A percentile compares a stretch with the other conserved stretches of the same genome.
These are phyloP conservation scores for Immersiporthe knoxdaviesiana DNA, from an alignment of 2,329 filamentous ascomycete species.

Conservation along the genomic window DNA sequence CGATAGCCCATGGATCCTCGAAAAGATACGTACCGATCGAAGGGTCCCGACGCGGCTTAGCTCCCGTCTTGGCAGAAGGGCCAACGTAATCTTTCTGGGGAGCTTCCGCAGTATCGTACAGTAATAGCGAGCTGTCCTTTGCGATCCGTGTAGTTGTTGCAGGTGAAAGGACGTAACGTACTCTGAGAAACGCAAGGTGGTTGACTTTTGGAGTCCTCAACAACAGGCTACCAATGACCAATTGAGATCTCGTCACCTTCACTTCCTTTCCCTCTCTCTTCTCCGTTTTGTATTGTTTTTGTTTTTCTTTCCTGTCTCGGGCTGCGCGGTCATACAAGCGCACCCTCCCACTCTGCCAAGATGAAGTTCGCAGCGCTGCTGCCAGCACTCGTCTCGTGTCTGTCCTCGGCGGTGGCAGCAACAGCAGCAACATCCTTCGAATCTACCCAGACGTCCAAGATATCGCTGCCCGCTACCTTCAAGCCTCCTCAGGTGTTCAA, in stretches of 20 bases:
- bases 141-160: conserved; percentile 19
- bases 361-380: conserved; percentile 57
- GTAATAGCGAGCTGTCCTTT: conserved; percentile 12
- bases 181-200: conserved; percentile 23
- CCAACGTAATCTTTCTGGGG: conserved; percentile 10
- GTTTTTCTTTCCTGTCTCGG: conserved; percentile 27
- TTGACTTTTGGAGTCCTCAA: conserved; percentile 12
- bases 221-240: conserved; percentile 31
- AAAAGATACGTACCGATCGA: not conserved
- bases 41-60: conserved; percentile 21
- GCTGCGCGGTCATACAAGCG: conserved; percentile 34
- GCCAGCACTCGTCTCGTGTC: conserved; percentile 62
- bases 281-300: conserved; percentile 8
- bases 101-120: not conserved
- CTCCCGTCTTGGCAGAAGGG: conserved; percentile 28
- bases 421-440: conserved; percentile 42
- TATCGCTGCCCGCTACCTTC: conserved; percentile 68
- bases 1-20: not conserved
- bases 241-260: conserved; percentile 27
- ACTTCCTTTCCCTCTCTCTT: conserved; percentile 10
- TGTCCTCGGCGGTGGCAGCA: conserved; percentile 51
- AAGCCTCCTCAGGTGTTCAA: conserved; percentile 89
- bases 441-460: conserved; percentile 56
- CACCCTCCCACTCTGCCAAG: conserved; percentile 35
- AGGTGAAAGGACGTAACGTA: conserved; percentile 36